phyloP scores from a whole-genome alignment of 441 rosid species.

The Gossypium gossypioides region DNA sequence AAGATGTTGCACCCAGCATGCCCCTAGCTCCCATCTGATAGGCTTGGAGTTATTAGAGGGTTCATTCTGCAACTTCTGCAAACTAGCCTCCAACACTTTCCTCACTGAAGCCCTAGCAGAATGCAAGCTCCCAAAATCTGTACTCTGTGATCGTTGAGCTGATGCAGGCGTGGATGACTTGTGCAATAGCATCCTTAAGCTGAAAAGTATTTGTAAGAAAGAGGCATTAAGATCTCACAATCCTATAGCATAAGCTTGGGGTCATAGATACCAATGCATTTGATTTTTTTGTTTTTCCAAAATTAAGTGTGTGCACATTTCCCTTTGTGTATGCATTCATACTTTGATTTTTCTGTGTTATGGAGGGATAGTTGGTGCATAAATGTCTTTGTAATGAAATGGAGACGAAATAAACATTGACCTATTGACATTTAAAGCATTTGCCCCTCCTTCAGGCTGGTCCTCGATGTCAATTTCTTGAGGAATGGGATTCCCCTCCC shows the following conservation, averaged over 20 bases:
- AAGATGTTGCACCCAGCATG: conserved; percentile 76
- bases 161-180: conserved; percentile 50
- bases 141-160: conserved; percentile 48
- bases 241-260: neutral
- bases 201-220: conserved; percentile 26
- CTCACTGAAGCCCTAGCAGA: conserved; percentile 44
- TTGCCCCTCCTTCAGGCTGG: conserved; percentile 76
- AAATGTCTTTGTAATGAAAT: neutral
- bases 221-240: conserved; percentile 17
- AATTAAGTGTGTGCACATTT: neutral
- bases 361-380: neutral
- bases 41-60: conserved; percentile 32
- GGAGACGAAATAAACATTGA: conserved; percentile 14
- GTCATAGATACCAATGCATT: neutral
- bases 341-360: neutral
- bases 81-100: conserved; percentile 51
- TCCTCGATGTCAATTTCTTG: conserved; percentile 58
- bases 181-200: conserved; percentile 69
- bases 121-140: conserved; percentile 42
- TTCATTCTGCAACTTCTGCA: conserved; percentile 55
- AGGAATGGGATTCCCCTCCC: conserved; percentile 38
- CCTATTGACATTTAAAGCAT: conserved; percentile 75
- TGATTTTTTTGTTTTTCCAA: neutral
- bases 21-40: conserved; percentile 81
- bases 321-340: neutral